Percentiles rank a stretch among this genome's conserved stretches.
Conservation (phyloP, 331 rosid genomes). For the Rosa hybrid region DNA sequence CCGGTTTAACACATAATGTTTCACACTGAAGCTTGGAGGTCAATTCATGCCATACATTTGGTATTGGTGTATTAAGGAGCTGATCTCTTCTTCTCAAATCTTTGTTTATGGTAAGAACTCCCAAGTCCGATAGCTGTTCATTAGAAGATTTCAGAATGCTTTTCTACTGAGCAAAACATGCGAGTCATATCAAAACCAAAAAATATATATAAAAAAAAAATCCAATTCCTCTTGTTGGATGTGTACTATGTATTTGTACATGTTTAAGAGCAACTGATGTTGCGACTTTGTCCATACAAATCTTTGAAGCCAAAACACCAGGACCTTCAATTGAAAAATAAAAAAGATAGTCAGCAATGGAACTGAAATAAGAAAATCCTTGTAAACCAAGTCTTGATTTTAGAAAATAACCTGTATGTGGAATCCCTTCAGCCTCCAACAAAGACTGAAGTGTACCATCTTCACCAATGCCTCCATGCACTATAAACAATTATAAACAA, state of each 20-base stretch:
- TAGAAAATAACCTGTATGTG: constrained; percentile 69
- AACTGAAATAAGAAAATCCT: constrained; percentile 17
- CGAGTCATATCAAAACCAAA: not conserved
- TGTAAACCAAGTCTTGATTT: constrained; percentile 8
- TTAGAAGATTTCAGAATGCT: constrained; percentile 21
- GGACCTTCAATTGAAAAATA: constrained; percentile 63
- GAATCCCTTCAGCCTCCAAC: constrained; percentile 80
- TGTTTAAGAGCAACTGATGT: constrained; percentile 77
- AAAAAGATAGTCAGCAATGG: constrained; percentile 12
- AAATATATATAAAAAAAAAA: not conserved
- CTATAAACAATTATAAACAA: constrained; percentile 40
- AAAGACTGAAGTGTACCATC: constrained; percentile 92
- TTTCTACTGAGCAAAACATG: not conserved
- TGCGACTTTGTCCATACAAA: constrained; percentile 93
- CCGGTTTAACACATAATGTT: constrained; percentile 89
- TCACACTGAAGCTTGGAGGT: constrained; percentile 68
- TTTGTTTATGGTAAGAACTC: constrained; percentile 85
- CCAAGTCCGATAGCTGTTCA: constrained; percentile 62
- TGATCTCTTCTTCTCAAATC: constrained; percentile 55
- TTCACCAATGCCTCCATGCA: constrained; percentile 99
- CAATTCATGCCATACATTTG: constrained; percentile 72
- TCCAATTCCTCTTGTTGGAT: not conserved
- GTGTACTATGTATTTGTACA: constrained; percentile 39
- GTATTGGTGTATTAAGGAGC: constrained; percentile 45
- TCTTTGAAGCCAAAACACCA: constrained; percentile 71